Evolutionary conservation across 225 moss, liverwort and hornwort genomes (phyloP), one percentile per base, ranked within the genome.

Genomic region (Sphagnum contortum): DNA sequence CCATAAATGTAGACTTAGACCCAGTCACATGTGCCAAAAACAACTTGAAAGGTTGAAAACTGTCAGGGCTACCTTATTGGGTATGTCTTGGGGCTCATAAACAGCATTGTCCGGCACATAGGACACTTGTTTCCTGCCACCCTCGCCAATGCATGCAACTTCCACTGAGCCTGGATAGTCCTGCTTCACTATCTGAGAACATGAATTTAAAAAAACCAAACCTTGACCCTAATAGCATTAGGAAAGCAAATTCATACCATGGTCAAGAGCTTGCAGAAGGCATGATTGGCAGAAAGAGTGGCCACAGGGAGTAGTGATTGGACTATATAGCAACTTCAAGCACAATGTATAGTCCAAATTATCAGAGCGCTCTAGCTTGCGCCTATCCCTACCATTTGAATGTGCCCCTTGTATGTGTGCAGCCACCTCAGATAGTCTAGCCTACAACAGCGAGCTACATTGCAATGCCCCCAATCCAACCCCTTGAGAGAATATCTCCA

Each of bases 181-280:
- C 29, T 29, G 29, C 1, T 29, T 29, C 29, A 29, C 29, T 29
- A 29, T 29, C 29, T 29, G 29, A 29, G 29, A 29, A 29, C 29
- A 29, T 29, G 29, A 29, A 29, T 29, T 29, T 29, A 29, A 0
- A 29, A 29, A 29, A 29, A 29, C 29, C 29, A 29, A 29, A 29
- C 1, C 29, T 29, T 29, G 29, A 29, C 29, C 29, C 29, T 29
- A 29, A 29, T 29, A 29, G 29, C 1, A 29, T n/a, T 48, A 51
- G 44, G 45, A 52, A 44, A 54, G 29, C 5, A 53, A 63, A 14
- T 29, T 64, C 70, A 68, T 60, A 94, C 94, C 89, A 67, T 95
- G 91, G 73, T 95, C 89, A 84, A 95, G 88, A 48, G 94, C 94
- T 72, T 91, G 89, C 59, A 95, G 83, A 66, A 95, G 79, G 66